Conservation (phyloP, 108 stramenopile genomes). For the Cyclotella atomus region DNA sequence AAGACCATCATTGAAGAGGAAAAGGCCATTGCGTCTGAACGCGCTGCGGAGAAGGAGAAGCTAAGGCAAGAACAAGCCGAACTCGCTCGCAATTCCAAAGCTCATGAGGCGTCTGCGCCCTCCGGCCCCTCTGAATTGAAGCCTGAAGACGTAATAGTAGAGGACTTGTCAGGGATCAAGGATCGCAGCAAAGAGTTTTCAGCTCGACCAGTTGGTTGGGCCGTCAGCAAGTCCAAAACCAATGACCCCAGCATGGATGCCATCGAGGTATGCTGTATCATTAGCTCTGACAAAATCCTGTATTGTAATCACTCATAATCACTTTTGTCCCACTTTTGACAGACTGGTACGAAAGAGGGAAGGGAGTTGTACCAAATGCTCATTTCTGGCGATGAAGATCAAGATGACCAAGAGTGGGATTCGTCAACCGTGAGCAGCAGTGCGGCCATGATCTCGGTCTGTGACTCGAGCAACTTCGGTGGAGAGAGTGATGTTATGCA, state of each 20-base stretch:
- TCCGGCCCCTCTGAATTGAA: not conserved
- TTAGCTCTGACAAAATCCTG: not conserved
- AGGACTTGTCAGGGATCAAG: not conserved
- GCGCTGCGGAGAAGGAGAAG: slow-evolving; percentile 18
- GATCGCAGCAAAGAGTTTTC: slow-evolving; percentile 18
- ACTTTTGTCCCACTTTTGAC: not conserved
- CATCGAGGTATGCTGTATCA: not conserved
- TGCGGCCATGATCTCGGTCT: slow-evolving; percentile 5
- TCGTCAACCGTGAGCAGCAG: slow-evolving; percentile 14
- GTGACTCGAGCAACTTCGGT: not conserved
- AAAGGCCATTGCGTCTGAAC: slow-evolving; percentile 14
- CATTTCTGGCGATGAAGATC: slow-evolving; percentile 13
- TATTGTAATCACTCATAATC: not conserved
- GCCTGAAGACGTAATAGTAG: not conserved
- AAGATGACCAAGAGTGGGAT: slow-evolving; percentile 19
- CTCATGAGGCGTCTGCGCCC: not conserved
- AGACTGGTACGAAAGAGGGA: slow-evolving; percentile 22
- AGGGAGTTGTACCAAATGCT: slow-evolving; percentile 20
- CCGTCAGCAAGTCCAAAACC: not conserved
- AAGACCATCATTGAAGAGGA: slow-evolving; percentile 40
- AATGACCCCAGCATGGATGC: not conserved
- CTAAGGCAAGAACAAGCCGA: slow-evolving; percentile 18
- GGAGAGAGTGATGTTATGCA: slow-evolving; percentile 10
- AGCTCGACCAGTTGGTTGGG: slow-evolving; percentile 14
- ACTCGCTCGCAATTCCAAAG: not conserved